These are phyloP conservation scores for Cystofilobasidium bisporidii DNA, from an alignment of 768 basidiomycete species.

Conservation along the genomic window DNA sequence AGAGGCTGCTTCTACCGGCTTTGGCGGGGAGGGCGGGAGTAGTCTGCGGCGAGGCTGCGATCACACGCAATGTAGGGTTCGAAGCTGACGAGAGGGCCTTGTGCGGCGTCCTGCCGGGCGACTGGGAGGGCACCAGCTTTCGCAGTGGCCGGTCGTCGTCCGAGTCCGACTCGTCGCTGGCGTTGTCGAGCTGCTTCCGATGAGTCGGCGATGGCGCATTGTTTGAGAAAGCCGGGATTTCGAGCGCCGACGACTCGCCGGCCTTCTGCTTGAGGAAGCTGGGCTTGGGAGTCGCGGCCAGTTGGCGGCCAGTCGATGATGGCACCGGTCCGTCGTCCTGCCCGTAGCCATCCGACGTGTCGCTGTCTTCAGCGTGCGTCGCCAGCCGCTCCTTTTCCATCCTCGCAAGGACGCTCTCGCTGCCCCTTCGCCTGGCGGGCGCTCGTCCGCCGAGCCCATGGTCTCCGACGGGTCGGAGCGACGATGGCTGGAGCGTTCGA, in stretches of 20 bases:
- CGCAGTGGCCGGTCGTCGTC: not conserved
- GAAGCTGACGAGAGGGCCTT: not conserved
- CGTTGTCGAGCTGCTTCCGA: no score
- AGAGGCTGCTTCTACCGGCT: not conserved
- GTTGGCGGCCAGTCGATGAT: not conserved
- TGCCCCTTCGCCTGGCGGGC: slow-evolving; percentile 3
- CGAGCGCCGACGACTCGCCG: slow-evolving; percentile 9
- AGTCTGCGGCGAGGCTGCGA: not conserved
- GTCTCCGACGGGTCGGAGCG: no score
- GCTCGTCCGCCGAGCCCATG: not conserved
- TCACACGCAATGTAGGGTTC: not conserved
- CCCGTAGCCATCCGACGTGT: slow-evolving; percentile 20
- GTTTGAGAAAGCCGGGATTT: slow-evolving; percentile 3
- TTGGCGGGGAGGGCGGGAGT: not conserved
- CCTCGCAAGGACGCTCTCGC: slow-evolving; percentile 1
- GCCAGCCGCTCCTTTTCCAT: not conserved
- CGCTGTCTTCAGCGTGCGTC: slow-evolving; percentile 6
- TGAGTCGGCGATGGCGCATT: not conserved
- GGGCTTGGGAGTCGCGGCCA: not conserved
- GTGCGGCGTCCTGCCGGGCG: not conserved
- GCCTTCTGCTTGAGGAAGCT: not conserved
- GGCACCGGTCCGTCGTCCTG: not conserved
- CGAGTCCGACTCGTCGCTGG: not conserved
- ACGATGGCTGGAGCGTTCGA: no score
- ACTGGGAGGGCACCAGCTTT: not conserved